Conservation (phyloP, 129 eudicot species). For the Logfia minima region DNA sequence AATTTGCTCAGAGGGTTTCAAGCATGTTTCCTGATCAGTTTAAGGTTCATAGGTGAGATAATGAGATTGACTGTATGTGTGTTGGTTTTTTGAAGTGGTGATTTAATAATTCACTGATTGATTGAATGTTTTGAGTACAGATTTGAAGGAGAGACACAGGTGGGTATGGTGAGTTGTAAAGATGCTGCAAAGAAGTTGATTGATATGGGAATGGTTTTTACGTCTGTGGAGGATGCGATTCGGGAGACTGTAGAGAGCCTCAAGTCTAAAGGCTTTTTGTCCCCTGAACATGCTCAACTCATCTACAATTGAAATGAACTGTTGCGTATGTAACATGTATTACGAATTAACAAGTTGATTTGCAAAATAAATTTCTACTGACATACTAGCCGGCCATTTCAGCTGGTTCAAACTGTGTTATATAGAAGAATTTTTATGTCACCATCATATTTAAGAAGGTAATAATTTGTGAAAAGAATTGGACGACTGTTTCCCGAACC, state of each 20-base stretch:
- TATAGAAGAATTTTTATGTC: too few relatives aligned
- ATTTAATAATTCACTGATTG: neutral
- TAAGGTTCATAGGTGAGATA: conserved; percentile 59
- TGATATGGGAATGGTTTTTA: conserved; percentile 62
- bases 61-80: neutral
- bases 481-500: too few relatives aligned
- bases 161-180: conserved; percentile 59
- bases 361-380: too few relatives aligned
- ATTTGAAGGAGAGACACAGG: conserved; percentile 70
- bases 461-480: too few relatives aligned
- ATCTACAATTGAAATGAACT: too few relatives aligned
- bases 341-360: neutral
- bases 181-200: conserved; percentile 67
- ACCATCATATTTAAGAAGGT: too few relatives aligned
- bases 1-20: conserved; percentile 63
- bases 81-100: neutral
- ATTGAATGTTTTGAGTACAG: conserved; percentile 33
- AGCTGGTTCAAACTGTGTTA: too few relatives aligned
- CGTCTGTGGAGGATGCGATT: conserved; percentile 64
- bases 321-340: too few relatives aligned
- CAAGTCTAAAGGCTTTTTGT: conserved; percentile 57
- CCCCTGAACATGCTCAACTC: neutral
- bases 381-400: too few relatives aligned
- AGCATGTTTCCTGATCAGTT: conserved; percentile 59
- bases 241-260: conserved; percentile 65